phyloP scores from a whole-genome alignment of 495 filamentous ascomycete genomes.

The Sordaria brevicollis region DNA sequence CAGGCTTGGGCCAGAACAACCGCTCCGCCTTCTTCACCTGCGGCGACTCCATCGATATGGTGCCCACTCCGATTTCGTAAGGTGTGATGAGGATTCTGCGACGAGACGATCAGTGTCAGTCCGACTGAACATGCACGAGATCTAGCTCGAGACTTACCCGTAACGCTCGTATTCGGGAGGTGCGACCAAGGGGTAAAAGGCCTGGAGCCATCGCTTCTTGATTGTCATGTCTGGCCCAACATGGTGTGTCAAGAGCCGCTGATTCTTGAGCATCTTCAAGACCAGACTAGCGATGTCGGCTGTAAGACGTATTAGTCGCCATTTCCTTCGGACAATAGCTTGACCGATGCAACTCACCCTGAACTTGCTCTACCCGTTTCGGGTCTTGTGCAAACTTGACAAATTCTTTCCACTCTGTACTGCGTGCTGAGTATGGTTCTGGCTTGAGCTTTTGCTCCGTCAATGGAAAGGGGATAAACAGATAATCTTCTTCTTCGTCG shows the following conservation, averaged over 20 bases:
- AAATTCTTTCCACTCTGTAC: constrained; percentile 66
- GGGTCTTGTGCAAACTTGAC: constrained; percentile 45
- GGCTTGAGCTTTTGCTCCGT: constrained; percentile 32
- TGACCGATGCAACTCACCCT: constrained; percentile 29
- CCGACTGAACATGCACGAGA: neutral
- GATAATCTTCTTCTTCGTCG: constrained; percentile 13
- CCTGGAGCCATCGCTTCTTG: constrained; percentile 25
- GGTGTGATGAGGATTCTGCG: constrained; percentile 22
- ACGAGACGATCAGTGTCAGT: neutral
- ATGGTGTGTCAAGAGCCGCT: constrained; percentile 2
- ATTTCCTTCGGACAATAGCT: neutral
- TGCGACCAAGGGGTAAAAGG: constrained; percentile 28
- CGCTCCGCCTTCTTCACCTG: constrained; percentile 19
- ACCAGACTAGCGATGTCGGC: constrained; percentile 19
- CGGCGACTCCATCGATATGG: constrained; percentile 17
- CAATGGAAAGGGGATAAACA: constrained; percentile 58
- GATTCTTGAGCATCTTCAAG: constrained; percentile 3
- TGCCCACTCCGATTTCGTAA: constrained; percentile 19
- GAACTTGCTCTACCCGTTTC: constrained; percentile 33
- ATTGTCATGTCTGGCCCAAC: constrained; percentile 17
- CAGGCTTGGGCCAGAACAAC: constrained; percentile 24
- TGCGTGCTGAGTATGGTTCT: constrained; percentile 43
- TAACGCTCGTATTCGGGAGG: constrained; percentile 29
- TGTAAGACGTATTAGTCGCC: constrained; percentile 7
- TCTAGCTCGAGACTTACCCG: constrained; percentile 22